phyloP scores from a whole-genome alignment of 2,329 filamentous ascomycete species.

The Thelonectria discophora region DNA sequence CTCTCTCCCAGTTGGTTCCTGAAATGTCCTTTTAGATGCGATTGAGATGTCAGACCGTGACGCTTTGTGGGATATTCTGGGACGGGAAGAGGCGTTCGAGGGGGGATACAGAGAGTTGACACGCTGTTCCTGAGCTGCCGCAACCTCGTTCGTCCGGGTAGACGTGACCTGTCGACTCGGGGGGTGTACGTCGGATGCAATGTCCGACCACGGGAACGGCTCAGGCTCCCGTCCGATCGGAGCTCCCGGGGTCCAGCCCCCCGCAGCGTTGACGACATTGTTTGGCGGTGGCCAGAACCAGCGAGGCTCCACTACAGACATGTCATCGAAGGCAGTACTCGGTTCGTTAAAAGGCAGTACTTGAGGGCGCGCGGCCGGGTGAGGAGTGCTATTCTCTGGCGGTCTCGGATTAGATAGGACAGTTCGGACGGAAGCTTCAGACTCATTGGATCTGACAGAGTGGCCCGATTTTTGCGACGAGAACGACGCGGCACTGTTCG shows the following conservation, averaged over 20 bases:
- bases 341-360: slow-evolving; percentile 32
- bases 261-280: slow-evolving; percentile 22
- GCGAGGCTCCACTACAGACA: slow-evolving; percentile 27
- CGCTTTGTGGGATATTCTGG: background rate
- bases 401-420: slow-evolving; percentile 41
- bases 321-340: slow-evolving; percentile 30
- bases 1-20: background rate
- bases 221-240: slow-evolving; percentile 33
- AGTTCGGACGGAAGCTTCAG: slow-evolving; percentile 36
- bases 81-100: slow-evolving; percentile 15
- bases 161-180: slow-evolving; percentile 2
- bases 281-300: slow-evolving; percentile 38
- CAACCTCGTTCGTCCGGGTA: background rate
- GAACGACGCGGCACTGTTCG: slow-evolving; percentile 33
- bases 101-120: slow-evolving; percentile 11
- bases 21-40: background rate
- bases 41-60: slow-evolving; percentile 6
- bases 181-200: slow-evolving; percentile 8
- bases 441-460: slow-evolving; percentile 31
- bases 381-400: slow-evolving; percentile 45
- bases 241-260: slow-evolving; percentile 25
- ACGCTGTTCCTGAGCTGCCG: background rate
- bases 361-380: slow-evolving; percentile 36
- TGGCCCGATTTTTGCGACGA: too few species aligned
- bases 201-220: slow-evolving; percentile 38